Base-by-base conservation (phyloP, 495 filamentous ascomycete species). In the Talaromyces borbonicus region DNA sequence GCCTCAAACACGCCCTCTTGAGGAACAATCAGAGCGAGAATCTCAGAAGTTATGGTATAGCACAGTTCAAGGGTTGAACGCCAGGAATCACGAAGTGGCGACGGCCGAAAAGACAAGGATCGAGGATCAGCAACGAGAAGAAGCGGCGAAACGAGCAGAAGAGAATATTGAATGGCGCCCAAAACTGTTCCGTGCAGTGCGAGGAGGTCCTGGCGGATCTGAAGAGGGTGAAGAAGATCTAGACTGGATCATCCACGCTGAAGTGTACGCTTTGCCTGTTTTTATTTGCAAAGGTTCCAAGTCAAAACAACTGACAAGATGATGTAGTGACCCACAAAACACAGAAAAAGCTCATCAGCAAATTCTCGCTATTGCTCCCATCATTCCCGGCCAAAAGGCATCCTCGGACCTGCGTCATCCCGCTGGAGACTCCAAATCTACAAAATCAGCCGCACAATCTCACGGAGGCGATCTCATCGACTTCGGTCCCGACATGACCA, bases 91-190 rank as follows among this genome's bases (percentile, higher is more conserved):
- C 56, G 83, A 87, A 52, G 70, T 77, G 8, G 92, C 92, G 4
- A 99, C 92, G 6, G 87, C 90, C 31, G 92, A 95, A 58, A 99
- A 99, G 68, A 88, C 81, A 14, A 85, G 83, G 62, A 86, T 97
- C 53, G 92, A 99, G 58, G 88, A 97, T 49, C 78, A 69, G 53
- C 92, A 99, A 65, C 74, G 92, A 58, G 81, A 86, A 30, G 90
- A 96, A 57, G 87, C 93, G 2, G 85, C 89, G 30, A 78, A 79
- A 58, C 78, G 92, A 51, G 75, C 73, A 25, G 80, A 88, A 23
- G 81, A 92, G 8, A 87, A 84, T 38, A 70, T 90, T 11, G 89
- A 94, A 49, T 99, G 93, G 93, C 80, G 78, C 43, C 90, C 92
- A 6, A 74, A 75, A 47, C 75, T 95, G 14, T 99, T 99, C 72